phyloP scores from a whole-genome alignment of 2,329 filamentous ascomycete genomes.

The Lachnellula suecica region DNA sequence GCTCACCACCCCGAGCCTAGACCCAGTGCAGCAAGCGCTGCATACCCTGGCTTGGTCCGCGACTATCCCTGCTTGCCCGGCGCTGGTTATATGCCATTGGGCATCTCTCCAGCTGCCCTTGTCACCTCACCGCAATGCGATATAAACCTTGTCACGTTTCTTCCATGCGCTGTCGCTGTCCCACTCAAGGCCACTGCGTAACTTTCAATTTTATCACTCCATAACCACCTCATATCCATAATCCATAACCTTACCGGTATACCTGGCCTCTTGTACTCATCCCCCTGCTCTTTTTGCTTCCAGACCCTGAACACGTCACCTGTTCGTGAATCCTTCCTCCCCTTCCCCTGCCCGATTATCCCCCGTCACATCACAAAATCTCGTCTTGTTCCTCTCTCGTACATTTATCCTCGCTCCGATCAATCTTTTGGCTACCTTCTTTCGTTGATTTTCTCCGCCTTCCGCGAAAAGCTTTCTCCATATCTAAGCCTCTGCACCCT shows the following conservation, averaged over 20 bases:
- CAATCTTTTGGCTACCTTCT: conserved; percentile 20
- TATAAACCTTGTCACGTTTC: conserved; percentile 32
- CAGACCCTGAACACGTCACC: background rate
- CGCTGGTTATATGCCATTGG: conserved; percentile 13
- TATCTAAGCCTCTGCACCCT: conserved; percentile 16
- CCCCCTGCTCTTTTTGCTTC: conserved; percentile 3
- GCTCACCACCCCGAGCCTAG: background rate
- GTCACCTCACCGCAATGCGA: conserved; percentile 7
- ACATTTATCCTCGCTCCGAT: conserved; percentile 32
- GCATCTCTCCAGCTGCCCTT: background rate
- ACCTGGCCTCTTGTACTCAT: background rate
- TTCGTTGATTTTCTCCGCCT: conserved; percentile 26
- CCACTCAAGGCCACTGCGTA: conserved; percentile 16
- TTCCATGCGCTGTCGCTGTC: conserved; percentile 30
- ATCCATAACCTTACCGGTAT: conserved; percentile 6
- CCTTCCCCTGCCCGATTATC: conserved; percentile 12
- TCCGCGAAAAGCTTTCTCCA: conserved; percentile 11
- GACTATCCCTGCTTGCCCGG: conserved; percentile 8
- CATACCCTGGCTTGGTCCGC: conserved; percentile 5
- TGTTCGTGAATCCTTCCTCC: conserved; percentile 21
- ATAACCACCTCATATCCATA: conserved; percentile 8
- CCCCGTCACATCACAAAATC: conserved; percentile 7
- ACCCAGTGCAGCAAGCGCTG: background rate
- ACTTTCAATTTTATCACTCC: conserved; percentile 12
- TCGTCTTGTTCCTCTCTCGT: conserved; percentile 6